A percentile compares a stretch with the other conserved stretches of the same genome.
phyloP scores from a whole-genome alignment of 192 early-diverging fungal genomes.

The Thoreauomyces humboldtii region DNA sequence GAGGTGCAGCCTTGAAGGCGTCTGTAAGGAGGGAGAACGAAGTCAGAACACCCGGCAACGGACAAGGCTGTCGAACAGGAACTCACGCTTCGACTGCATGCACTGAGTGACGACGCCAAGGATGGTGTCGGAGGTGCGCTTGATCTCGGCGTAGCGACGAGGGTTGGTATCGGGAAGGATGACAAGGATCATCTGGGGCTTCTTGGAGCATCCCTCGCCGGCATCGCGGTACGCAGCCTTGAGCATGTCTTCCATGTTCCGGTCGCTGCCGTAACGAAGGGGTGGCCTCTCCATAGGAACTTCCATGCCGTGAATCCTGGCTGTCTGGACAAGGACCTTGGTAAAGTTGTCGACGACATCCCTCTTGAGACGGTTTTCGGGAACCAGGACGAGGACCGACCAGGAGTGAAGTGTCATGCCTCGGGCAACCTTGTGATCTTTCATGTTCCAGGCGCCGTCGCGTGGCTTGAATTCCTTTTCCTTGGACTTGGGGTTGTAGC shows the following conservation, averaged over 20 bases:
- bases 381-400: slow-evolving; percentile 66
- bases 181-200: slow-evolving; percentile 68
- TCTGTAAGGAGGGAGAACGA: slow-evolving; percentile 15
- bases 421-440: slow-evolving; percentile 54
- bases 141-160: slow-evolving; percentile 73
- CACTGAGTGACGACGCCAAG: slow-evolving; percentile 90
- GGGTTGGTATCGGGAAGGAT: slow-evolving; percentile 52
- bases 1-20: slow-evolving; percentile 53
- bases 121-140: slow-evolving; percentile 76
- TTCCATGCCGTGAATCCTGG: slow-evolving; percentile 60
- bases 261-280: slow-evolving; percentile 16
- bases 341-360: slow-evolving; percentile 55
- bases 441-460: slow-evolving; percentile 76
- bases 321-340: slow-evolving; percentile 52
- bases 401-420: slow-evolving; percentile 63
- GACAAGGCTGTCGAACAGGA: too few relatives aligned
- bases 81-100: slow-evolving; percentile 59
- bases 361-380: slow-evolving; percentile 30
- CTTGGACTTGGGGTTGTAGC: slow-evolving; percentile 18
- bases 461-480: slow-evolving; percentile 20
- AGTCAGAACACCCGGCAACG: not conserved
- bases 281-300: slow-evolving; percentile 25
- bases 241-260: slow-evolving; percentile 54
- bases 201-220: slow-evolving; percentile 33
- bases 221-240: slow-evolving; percentile 55